Base-by-base conservation (phyloP, 495 filamentous ascomycete species). In the Elasticomyces elasticus region DNA sequence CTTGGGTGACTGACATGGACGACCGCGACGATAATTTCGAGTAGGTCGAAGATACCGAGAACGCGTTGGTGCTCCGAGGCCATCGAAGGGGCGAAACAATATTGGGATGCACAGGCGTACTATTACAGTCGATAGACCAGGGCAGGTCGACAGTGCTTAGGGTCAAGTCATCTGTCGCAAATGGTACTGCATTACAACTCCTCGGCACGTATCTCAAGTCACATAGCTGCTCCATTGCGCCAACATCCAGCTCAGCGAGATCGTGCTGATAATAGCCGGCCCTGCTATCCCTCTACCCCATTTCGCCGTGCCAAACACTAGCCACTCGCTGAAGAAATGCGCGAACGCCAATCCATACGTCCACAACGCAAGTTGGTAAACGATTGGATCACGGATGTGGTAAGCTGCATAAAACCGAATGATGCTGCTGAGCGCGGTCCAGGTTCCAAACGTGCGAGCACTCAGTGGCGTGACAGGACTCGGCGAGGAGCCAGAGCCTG, bases 371-470 rank as follows among this genome's bases (percentile, higher is more conserved):
- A 97, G 71, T 59, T 92, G 76, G 63, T 95, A 98, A 10, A 86
- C 66, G 28, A 72, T 71, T 1, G 79, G 73, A 50, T 85, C 79
- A 35, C 77, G 71, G 53, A 95, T 84, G 67, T 95, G 74, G 74
- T 95, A 96, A 24, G 85, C 86, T 10, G 88, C 87, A 62, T 92
- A 94, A 57, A 90, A 63, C 26, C 92, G 80, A 45, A 97, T 74
- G 30, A 95, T 69, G 30, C 78, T 72, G 12, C 82, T 77, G 46
- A 95, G 67, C 58, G 91, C 76, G 0, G 90, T 96, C 80, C 89
- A 99, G 53, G 88, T 94, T 38, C 88, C 94, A 66, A 97, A 96
- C 10, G 86, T 79, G 49, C 92, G 84, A 5, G 85, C 80, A 23
- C 83, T 83, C 31, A 96, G 80, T 4, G 83, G 74, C 2, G 83